Evolutionary conservation across 306 rosid genomes (phyloP), one percentile per base, ranked within the genome.

Genomic region (Neltuma alba): DNA sequence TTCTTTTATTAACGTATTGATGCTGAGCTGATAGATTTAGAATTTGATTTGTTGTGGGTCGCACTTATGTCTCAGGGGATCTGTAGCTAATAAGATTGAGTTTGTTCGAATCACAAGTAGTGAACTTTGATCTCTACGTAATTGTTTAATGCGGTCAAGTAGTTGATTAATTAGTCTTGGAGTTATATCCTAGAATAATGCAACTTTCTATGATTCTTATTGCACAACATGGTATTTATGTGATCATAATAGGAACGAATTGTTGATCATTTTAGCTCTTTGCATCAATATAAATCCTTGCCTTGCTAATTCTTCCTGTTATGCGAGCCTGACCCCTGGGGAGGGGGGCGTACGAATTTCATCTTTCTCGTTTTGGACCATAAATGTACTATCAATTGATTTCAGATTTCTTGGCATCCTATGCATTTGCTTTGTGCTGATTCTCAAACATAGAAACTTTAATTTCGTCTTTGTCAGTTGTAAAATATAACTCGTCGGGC

Each of bases 51-150:
- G 21, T 40, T 48, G 40, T 11, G 16, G 30, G 11, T 72, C 6
- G 76, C 55, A 33, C 20, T 72, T 20, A 48, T 72, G 20, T 15
- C 63, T 48, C 27, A 30, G 20, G 15, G 20, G 76, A 72, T 72
- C 45, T 48, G 30, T 72, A 16, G 40, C 61, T 47, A 14, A 45
- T 50, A 11, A 48, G 20, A n/a, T 72, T 31, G 44, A 31, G 64
- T 48, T n/a, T 50, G 63, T 34, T 28, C 12, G 31, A 72, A 50
- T 72, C 33, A 64, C 64, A 18, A 33, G n/a, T 33, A 11, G 30
- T 50, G 33, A 31, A 33, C 20, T 48, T n/a, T 9, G 67, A 73
- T 73, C 66, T 27, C 25, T n/a, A 4, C 5, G 45, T 54, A 73
- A 25, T 23, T 36, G 66, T 36, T 73, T 50, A 9, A 72, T 72